Base-by-base conservation (phyloP, 805 yeast species). In the Ogataea ramenticola region DNA sequence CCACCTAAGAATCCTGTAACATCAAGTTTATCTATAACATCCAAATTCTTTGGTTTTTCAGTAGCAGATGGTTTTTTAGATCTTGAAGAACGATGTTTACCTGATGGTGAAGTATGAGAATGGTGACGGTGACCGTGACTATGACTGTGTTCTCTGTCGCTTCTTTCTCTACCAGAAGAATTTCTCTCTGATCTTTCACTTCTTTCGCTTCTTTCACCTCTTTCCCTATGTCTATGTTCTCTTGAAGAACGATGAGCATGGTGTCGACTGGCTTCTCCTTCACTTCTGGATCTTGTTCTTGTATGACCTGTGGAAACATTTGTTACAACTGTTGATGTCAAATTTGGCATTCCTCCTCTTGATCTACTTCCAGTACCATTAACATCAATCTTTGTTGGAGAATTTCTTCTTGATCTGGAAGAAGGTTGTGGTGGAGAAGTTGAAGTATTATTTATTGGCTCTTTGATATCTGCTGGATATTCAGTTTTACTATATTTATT, bases 1-100 rank as follows among this genome's bases (percentile, higher is more conserved):
- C 86, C 82, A 22, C 96, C 97, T 60, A 86, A 90, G 49, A 90
- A 74, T 1, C 96, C 97, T 12, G 97, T 90, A 39, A 91, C 99
- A 63, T 93, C 99, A 56, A 93, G 72, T 64, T 86, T 86, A 67
- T 93, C 99, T 54, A 93, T 93, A 4, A 95, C 87, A 58, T 91
- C 99, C 44, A 90, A 81, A 53, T 89, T 86, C 54, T 81, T 80
- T 14, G 89, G 75, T 52, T 77, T 71, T 56, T 67, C 67, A 45
- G 71, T 62, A 49, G 66, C 55, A 46, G 72, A 62, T 49, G 66
- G 54, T 59, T 72, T 60, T 56, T 71, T 65, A 33, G 53, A 53
- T 46, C 60, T 60, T 8, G 57, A 51, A 15, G 59, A 54, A 36
- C 54, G 58, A 32, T 49, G 58, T 35, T 20, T 40, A n/a, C n/a